phyloP scores from a whole-genome alignment of 805 yeast species.

The Yamadazyma phyllophila region DNA sequence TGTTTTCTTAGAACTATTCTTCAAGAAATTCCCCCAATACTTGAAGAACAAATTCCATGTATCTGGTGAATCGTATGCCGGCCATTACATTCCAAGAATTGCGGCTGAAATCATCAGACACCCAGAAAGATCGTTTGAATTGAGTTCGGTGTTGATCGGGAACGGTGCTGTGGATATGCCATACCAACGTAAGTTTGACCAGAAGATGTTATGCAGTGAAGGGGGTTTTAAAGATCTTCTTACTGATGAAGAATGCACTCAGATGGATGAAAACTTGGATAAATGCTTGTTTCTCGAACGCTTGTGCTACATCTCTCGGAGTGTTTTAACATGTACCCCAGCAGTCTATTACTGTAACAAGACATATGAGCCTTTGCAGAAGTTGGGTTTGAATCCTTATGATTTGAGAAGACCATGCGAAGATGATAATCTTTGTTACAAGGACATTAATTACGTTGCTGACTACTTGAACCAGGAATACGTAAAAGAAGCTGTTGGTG shows the following conservation, averaged over 20 bases:
- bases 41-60: slow-evolving; percentile 26
- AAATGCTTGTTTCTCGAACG: slow-evolving; percentile 2
- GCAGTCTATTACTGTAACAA: slow-evolving; percentile 9
- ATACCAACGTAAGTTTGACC: slow-evolving; percentile 66
- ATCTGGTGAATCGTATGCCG: slow-evolving; percentile 43
- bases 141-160: slow-evolving; percentile 82
- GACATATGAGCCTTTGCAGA: slow-evolving; percentile 4
- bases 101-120: slow-evolving; percentile 38
- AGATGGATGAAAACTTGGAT: slow-evolving; percentile 19
- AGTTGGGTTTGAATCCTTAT: slow-evolving; percentile 8
- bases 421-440: slow-evolving; percentile 40
- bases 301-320: slow-evolving; percentile 1
- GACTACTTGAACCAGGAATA: slow-evolving; percentile 48
- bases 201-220: slow-evolving; percentile 83
- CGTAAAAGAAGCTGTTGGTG: slow-evolving; percentile 56
- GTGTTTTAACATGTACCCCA: slow-evolving; percentile 7
- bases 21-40: slow-evolving; percentile 26
- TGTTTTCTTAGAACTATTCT: slow-evolving; percentile 30
- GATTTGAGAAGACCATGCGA: slow-evolving; percentile 13
- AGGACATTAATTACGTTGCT: slow-evolving; percentile 44
- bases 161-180: slow-evolving; percentile 86
- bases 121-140: slow-evolving; percentile 41
- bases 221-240: slow-evolving; percentile 29
- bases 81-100: slow-evolving; percentile 43
- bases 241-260: slow-evolving; percentile 23